phyloP scores from a whole-genome alignment of 208 protist genomes.

The Wallacemonas collosoma region DNA sequence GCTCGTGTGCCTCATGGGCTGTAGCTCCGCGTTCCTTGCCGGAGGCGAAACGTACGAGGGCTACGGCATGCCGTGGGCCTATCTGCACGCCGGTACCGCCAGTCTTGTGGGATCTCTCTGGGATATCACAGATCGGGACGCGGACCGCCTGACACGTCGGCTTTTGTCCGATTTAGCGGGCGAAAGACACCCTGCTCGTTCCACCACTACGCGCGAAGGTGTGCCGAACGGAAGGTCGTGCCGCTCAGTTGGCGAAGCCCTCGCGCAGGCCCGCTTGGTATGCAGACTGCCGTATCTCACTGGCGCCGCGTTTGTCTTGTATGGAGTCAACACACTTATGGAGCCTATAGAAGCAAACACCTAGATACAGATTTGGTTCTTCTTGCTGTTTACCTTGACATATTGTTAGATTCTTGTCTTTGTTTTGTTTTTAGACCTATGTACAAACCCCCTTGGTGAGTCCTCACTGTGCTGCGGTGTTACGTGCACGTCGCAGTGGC shows the following conservation, averaged over 20 bases:
- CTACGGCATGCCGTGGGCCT: constrained; percentile 71
- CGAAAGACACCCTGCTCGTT: neutral
- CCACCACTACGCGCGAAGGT: neutral
- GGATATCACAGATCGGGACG: constrained; percentile 83
- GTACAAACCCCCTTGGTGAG: no score
- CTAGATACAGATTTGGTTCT: constrained; percentile 1
- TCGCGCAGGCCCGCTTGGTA: constrained; percentile 41
- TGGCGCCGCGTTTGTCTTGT: constrained; percentile 54
- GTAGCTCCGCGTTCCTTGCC: constrained; percentile 65
- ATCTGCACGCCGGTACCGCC: constrained; percentile 66
- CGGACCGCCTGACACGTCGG: constrained; percentile 63
- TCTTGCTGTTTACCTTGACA: neutral
- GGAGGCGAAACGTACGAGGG: constrained; percentile 34
- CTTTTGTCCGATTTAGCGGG: constrained; percentile 25
- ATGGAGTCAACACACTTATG: constrained; percentile 46
- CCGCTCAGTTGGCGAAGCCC: constrained; percentile 46
- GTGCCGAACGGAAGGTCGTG: neutral
- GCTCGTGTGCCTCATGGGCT: constrained; percentile 79
- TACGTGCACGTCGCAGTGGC: no score
- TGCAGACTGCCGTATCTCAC: constrained; percentile 68
- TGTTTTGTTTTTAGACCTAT: no score
- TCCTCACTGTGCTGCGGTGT: no score
- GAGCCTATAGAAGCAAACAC: neutral
- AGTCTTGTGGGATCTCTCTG: constrained; percentile 69
- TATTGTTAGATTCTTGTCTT: neutral